A percentile compares a stretch with the other conserved stretches of the same genome.
Conservation (phyloP, 2,329 filamentous ascomycete species). For the Myotisia sp. region DNA sequence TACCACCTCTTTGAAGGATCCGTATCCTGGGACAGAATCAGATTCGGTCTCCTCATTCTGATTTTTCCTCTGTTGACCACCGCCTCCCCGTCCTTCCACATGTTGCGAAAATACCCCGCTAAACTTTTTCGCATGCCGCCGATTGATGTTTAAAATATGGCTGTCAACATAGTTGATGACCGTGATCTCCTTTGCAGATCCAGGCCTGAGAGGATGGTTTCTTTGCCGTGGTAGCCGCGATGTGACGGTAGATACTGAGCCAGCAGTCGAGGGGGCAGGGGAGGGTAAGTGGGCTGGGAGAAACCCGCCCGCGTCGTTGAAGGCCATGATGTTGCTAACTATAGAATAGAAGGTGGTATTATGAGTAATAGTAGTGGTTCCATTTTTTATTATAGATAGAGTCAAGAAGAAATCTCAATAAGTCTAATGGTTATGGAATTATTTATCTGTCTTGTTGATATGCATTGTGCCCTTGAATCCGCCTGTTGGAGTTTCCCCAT, state of each 20-base stretch:
- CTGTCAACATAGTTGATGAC: slow-evolving; percentile 45
- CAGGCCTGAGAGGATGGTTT: slow-evolving; percentile 38
- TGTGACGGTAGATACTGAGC: slow-evolving; percentile 21
- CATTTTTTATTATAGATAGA: no score
- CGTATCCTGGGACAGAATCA: slow-evolving; percentile 38
- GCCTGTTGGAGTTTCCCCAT: no score
- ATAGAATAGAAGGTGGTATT: no score
- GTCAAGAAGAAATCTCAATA: no score
- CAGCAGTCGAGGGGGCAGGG: slow-evolving; percentile 34
- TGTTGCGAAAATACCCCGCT: slow-evolving; percentile 9
- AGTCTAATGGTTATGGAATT: no score
- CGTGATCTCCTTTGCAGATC: slow-evolving; percentile 44
- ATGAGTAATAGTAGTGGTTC: no score
- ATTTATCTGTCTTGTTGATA: no score
- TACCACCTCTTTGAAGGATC: slow-evolving; percentile 54
- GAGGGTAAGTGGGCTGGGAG: slow-evolving; percentile 27
- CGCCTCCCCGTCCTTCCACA: slow-evolving; percentile 12
- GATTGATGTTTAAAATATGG: slow-evolving; percentile 37
- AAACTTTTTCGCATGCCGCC: slow-evolving; percentile 40
- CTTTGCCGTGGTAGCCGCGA: slow-evolving; percentile 40
- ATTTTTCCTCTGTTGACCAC: no score
- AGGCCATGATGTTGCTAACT: slow-evolving; percentile 17
- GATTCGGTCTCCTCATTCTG: slow-evolving; percentile 18
- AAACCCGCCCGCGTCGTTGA: slow-evolving; percentile 26
- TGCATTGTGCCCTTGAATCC: no score